Conservation (phyloP, 2,329 filamentous ascomycete species). For the Penicillium hesseltinei region DNA sequence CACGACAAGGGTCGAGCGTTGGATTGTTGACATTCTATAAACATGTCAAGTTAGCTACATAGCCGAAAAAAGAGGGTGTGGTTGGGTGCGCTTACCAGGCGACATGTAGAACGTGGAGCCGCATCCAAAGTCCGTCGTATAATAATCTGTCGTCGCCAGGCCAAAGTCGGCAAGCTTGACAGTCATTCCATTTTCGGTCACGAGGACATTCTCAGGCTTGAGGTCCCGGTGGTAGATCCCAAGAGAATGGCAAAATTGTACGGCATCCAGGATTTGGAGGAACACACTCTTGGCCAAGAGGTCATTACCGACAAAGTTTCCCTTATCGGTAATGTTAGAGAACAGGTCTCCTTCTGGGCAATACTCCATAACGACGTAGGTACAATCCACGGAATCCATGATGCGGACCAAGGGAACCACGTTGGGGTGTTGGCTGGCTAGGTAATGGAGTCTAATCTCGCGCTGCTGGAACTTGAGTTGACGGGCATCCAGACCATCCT, state of each 20-base stretch:
- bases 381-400: slow-evolving; percentile 86
- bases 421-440: slow-evolving; percentile 84
- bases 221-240: slow-evolving; percentile 97
- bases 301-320: slow-evolving; percentile 92
- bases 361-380: slow-evolving; percentile 94
- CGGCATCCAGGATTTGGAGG: slow-evolving; percentile 93
- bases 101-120: slow-evolving; percentile 99
- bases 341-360: slow-evolving; percentile 97
- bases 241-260: slow-evolving; percentile 87
- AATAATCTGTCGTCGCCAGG: slow-evolving; percentile 77
- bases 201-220: slow-evolving; percentile 97
- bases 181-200: slow-evolving; percentile 81
- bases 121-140: slow-evolving; percentile 93
- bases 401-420: slow-evolving; percentile 94
- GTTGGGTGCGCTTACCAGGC: slow-evolving; percentile 67
- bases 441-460: slow-evolving; percentile 88
- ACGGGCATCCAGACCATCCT: slow-evolving; percentile 81
- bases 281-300: slow-evolving; percentile 81
- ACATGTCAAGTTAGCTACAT: slow-evolving; percentile 26
- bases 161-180: slow-evolving; percentile 98
- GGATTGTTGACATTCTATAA: slow-evolving; percentile 80
- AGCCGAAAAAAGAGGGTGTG: neutral
- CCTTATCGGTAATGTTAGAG: slow-evolving; percentile 92
- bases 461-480: slow-evolving; percentile 88
- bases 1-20: slow-evolving; percentile 67